Evolutionary conservation across 2,329 filamentous ascomycete genomes (phyloP).

Genomic region (Nannizziopsis barbatae): DNA sequence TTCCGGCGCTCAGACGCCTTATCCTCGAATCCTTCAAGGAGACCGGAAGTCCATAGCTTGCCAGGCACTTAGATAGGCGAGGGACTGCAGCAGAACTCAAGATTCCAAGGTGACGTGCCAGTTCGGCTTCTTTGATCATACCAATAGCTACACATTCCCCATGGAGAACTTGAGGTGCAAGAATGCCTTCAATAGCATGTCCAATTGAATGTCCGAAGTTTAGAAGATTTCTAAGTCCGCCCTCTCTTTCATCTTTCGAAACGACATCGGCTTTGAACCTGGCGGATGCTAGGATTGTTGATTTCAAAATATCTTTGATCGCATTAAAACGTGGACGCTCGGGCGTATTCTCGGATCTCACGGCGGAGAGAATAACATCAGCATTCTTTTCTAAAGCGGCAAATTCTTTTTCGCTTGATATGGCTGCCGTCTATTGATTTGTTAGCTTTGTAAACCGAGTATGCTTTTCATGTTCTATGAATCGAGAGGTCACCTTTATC

Average conservation of each 20-base stretch:
- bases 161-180: conserved; percentile 89
- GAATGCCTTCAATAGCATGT: conserved; percentile 88
- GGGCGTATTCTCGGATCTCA: conserved; percentile 50
- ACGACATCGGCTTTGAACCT: conserved; percentile 89
- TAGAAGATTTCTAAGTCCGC: conserved; percentile 81
- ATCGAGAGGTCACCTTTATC: conserved; percentile 52
- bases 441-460: neutral
- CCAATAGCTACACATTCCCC: conserved; percentile 94
- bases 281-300: conserved; percentile 80
- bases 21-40: conserved; percentile 75
- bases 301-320: conserved; percentile 60
- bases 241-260: conserved; percentile 86
- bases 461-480: too few relatives aligned
- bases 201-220: conserved; percentile 98
- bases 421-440: conserved; percentile 64
- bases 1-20: conserved; percentile 69
- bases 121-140: conserved; percentile 95
- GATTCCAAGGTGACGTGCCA: conserved; percentile 78
- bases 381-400: conserved; percentile 72
- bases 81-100: conserved; percentile 79
- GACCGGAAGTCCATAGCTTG: conserved; percentile 83
- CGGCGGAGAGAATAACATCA: conserved; percentile 58
- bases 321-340: conserved; percentile 53
- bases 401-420: conserved; percentile 86
- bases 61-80: conserved; percentile 80